Evolutionary conservation across 129 eudicot genomes (phyloP), one percentile per base, ranked within the genome.

Genomic region (Centella asiatica): DNA sequence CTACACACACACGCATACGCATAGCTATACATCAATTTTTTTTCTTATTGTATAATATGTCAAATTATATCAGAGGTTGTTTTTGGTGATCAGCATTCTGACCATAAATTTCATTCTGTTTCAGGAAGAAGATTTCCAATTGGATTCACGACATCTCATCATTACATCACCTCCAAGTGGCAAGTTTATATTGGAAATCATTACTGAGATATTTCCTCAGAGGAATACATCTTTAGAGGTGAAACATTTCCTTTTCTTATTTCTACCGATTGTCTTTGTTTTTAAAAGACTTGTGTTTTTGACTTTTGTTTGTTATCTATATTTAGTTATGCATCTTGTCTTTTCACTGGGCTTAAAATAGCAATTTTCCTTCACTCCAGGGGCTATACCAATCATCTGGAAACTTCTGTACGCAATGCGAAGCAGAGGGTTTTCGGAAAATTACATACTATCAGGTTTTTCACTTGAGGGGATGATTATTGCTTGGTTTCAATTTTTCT

Each of bases 341-440:
- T 39, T 46, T 49, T 47, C 42, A 27, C 18, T 10, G 29, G n/a
- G n/a, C 1, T 6, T 28, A 1, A 18, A 22, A 50, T 31, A 23
- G 46, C 20, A 22, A 17, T n/a, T 23, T 55, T 66, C 20, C 39
- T 69, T 61, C n/a, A 7, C 44, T 78, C 32, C 83, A 92, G 99
- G 99, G 99, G 62, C 89, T 92, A 31, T 92, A 92, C 88, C 88
- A 80, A 75, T 79, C 99, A 42, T 92, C 96, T n/a, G 92, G 96
- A 29, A 87, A 82, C 71, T 92, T 92, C 85, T 92, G 99, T 76
- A 84, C 99, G 17, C 96, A 92, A 64, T 92, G 99, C 82, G 99
- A 92, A 70, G 99, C 99, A 46, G 96, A 92, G 73, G 95, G 99
- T 82, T 92, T 92, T 74, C 80, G 96, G 1, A 87, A 92, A 74